phyloP scores from a whole-genome alignment of 2,329 filamentous ascomycete genomes.

The Phaeosphaeriaceae sp. region DNA sequence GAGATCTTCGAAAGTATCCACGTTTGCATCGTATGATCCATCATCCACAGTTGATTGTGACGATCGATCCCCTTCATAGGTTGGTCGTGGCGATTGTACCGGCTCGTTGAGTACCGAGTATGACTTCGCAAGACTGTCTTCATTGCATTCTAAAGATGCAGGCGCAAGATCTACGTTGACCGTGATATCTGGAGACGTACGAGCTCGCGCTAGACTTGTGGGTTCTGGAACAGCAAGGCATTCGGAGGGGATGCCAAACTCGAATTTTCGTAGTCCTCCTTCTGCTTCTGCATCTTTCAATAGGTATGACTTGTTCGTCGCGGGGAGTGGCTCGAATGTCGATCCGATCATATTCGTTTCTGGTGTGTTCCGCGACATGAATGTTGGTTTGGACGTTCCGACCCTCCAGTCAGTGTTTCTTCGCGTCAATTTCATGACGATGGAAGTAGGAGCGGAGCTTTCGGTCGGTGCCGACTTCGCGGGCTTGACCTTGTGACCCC shows the following conservation, averaged over 20 bases:
- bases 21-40: background rate
- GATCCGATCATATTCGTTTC: background rate
- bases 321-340: background rate
- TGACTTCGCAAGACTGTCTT: background rate
- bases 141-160: background rate
- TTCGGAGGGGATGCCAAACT: background rate
- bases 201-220: background rate
- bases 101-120: background rate
- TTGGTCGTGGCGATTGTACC: background rate
- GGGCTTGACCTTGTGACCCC: slow-evolving; percentile 5
- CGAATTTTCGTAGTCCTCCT: background rate
- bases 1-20: slow-evolving; percentile 7
- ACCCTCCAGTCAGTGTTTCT: background rate
- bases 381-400: background rate
- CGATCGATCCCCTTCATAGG: background rate
- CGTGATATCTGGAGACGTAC: background rate
- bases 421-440: background rate
- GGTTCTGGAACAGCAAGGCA: background rate
- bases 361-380: slow-evolving; percentile 1
- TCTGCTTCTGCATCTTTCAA: background rate
- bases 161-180: background rate
- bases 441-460: background rate
- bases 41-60: background rate
- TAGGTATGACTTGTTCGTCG: background rate
- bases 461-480: background rate